A percentile compares a stretch with the other conserved stretches of the same genome.
phyloP scores from a whole-genome alignment of 2,329 filamentous ascomycete species.

The Colletotrichum sp. region DNA sequence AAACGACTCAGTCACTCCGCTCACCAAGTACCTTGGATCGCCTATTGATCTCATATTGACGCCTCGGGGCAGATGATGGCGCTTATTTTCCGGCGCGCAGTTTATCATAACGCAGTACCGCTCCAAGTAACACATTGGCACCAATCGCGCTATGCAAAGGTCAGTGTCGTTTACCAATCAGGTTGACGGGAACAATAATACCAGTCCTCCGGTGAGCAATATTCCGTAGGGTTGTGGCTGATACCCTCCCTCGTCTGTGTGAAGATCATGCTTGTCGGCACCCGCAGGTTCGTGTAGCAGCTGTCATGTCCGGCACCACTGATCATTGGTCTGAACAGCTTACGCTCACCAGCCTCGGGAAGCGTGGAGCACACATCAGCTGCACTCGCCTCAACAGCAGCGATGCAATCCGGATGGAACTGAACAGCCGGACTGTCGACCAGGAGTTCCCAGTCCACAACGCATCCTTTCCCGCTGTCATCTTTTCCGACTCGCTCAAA shows the following conservation, averaged over 20 bases:
- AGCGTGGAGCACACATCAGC: background rate
- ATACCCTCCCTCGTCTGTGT: background rate
- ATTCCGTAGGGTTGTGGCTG: background rate
- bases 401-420: background rate
- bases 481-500: background rate
- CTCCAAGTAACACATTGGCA: background rate
- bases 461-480: background rate
- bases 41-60: no score
- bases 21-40: background rate
- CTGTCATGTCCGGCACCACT: background rate
- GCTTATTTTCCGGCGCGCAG: background rate
- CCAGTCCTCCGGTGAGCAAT: background rate
- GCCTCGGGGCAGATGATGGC: rapidly evolving
- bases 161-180: background rate
- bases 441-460: background rate
- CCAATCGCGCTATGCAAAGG: background rate
- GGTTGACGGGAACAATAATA: background rate
- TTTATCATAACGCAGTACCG: background rate
- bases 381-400: background rate
- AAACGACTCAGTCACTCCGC: no score
- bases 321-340: background rate
- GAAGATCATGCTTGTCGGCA: background rate
- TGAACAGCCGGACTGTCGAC: background rate
- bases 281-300: background rate
- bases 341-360: background rate